Evolutionary conservation across 805 yeast species (phyloP), one percentile per base, ranked within the genome.

Genomic region (Metschnikowia orientalis): DNA sequence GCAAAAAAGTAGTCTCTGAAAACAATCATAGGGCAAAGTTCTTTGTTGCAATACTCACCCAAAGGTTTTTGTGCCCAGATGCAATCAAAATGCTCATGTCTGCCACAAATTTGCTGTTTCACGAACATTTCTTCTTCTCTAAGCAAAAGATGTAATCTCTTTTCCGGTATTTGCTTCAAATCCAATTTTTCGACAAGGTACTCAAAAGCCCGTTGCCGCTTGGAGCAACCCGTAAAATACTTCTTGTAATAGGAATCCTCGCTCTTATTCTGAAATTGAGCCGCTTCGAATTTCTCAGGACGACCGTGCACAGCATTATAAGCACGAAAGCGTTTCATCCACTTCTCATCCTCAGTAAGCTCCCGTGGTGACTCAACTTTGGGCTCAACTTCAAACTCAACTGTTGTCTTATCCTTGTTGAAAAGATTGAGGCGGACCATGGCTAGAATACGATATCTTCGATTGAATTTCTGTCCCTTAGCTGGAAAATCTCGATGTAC

Each of bases 61-160:
- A 27, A 27, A 14, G 30, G 30, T 27, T 18, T 27, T 14, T 27
- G 30, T 27, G 30, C 30, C 18, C 30, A 13, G 10, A 27, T 13
- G 23, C 30, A 27, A 9, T 9, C 23, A 9, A 10, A 17, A 18
- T 27, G 30, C 8, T 8, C n/a, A 9, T 27, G 30, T 4, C 30
- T 18, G 8, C 30, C 30, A 6, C 13, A 12, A 13, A 27, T 18
- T 10, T 27, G 18, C 5, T 9, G 4, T 6, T 18, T 12, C 10
- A 27, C 23, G 6, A 12, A 5, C 17, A 8, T 7, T n/a, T 19
- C 23, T 12, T 27, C 30, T 7, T 6, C 6, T n/a, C n/a, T n/a
- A n/a, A n/a, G n/a, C n/a, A n/a, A n/a, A 19, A 27, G 30, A 14
- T 27, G 23, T 8, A 27, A n/a, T n/a, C 23, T 4, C 13, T 19